Base-by-base conservation (phyloP, 768 basidiomycete genomes). In the Hygrophorus russula region DNA sequence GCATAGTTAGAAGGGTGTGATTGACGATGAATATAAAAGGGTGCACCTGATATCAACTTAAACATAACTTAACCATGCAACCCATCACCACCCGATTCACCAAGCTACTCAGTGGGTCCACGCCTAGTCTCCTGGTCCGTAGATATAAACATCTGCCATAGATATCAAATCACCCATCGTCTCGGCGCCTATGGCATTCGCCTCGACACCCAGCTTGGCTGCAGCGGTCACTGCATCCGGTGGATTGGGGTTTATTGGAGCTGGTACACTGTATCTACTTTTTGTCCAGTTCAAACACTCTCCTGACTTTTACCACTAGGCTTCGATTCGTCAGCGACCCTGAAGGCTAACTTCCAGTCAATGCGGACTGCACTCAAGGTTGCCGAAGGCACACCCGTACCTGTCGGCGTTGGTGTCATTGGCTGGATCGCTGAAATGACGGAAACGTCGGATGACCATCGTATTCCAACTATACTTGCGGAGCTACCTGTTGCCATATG, bases 181-280 rank as follows among this genome's bases (percentile, higher is more conserved):
- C 7, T 63, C 65, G 3, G 71, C 78, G 4, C 73, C 80, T 0
- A 82, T 82, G 80, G 67, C 68, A 0, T 68, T 64, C 9, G 78
- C 59, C 2, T 20, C 57, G 2, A 59, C 57, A 2, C 49, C 53
- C 0, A 50, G 53, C n/a, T 48, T 60, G 14, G 68, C 67, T 5
- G 66, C 69, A 1, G 63, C 68, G 20, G 75, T 78, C 30, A 65
- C 65, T 34, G 59, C 59, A 0, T 75, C 60, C 0, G 81, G 80
- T 10, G 80, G 70, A 0, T 71, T 81, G 32, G 79, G 76, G 0
- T 73, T 78, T 50, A 43, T 80, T 0, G 62, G 65, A 18, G 67
- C 73, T 54, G 74, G 79, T 71, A 52, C 29, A 34, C 54, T 40
- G 1, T 42, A 13, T n/a, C 39, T 35, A 36, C 34, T 24, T 11